These are phyloP conservation scores for Deinandra increscens DNA, from an alignment of 129 eudicot genomes.

Conservation along the genomic window DNA sequence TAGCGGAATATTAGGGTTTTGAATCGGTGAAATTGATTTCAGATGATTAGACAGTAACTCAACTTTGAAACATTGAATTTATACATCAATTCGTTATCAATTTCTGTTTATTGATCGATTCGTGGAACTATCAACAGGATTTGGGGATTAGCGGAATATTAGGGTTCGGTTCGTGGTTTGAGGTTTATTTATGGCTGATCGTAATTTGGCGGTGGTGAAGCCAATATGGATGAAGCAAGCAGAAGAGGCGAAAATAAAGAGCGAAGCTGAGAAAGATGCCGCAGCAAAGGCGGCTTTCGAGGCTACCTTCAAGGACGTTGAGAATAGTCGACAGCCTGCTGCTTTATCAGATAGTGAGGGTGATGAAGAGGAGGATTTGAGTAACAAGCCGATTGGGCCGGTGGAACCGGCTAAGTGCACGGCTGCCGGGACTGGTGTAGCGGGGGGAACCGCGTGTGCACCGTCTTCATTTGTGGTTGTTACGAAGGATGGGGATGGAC, in stretches of 20 bases:
- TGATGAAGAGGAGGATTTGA: conserved; percentile 63
- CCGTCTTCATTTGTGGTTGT: conserved; percentile 70
- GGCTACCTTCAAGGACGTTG: conserved; percentile 81
- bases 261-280: conserved; percentile 90
- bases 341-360: conserved; percentile 54
- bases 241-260: conserved; percentile 90
- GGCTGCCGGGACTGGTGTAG: conserved; percentile 91
- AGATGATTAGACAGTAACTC: neutral
- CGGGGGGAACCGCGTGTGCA: conserved; percentile 91
- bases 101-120: conserved; percentile 8
- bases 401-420: conserved; percentile 93
- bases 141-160: conserved; percentile 9
- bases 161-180: conserved; percentile 32
- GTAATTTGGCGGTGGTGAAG: conserved; percentile 60
- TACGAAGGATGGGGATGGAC: conserved; percentile 80
- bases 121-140: conserved; percentile 22
- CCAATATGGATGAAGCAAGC: conserved; percentile 98
- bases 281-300: conserved; percentile 98
- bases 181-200: conserved; percentile 67
- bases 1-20: conserved; percentile 15
- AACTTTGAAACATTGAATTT: neutral
- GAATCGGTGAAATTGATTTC: conserved; percentile 8
- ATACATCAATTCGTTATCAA: neutral
- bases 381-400: conserved; percentile 77
- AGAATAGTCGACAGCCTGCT: conserved; percentile 40